Evolutionary conservation across 2,329 filamentous ascomycete genomes (phyloP).

Genomic region (Xylaria arbuscula): DNA sequence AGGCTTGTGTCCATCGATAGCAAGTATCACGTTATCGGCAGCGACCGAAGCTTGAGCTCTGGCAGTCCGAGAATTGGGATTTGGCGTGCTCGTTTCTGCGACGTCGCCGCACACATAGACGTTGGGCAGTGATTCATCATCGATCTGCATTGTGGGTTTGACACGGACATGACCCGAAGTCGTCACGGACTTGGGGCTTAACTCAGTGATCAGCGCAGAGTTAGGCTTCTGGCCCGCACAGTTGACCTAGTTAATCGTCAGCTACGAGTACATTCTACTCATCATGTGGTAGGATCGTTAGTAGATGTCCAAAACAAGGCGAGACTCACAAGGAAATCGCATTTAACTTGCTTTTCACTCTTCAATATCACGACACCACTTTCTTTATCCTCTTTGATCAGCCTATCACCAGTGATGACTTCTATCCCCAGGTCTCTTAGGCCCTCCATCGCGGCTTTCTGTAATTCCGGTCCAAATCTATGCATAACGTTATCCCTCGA

Average conservation of each 20-base stretch:
- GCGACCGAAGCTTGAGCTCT: constrained; percentile 64
- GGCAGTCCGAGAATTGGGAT: constrained; percentile 67
- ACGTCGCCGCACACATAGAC: constrained; percentile 75
- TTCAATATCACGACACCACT: constrained; percentile 56
- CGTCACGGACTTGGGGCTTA: constrained; percentile 59
- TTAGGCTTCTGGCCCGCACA: constrained; percentile 70
- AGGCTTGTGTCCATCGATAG: constrained; percentile 56
- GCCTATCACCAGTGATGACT: constrained; percentile 63
- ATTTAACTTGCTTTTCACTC: constrained; percentile 58
- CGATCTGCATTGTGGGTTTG: constrained; percentile 67
- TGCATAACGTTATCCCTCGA: constrained; percentile 65
- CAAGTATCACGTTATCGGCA: constrained; percentile 64
- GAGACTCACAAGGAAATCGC: constrained; percentile 62
- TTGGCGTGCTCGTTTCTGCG: constrained; percentile 61
- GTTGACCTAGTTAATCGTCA: constrained; percentile 58
- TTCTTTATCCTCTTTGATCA: constrained; percentile 52
- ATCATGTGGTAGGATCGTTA: not conserved
- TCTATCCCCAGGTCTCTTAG: constrained; percentile 60
- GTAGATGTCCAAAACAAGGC: constrained; percentile 7
- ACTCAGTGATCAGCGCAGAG: constrained; percentile 59
- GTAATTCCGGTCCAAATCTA: constrained; percentile 59
- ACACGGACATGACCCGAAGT: constrained; percentile 64
- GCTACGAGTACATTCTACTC: not conserved
- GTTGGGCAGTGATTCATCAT: constrained; percentile 59
- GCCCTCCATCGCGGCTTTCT: constrained; percentile 54